phyloP scores from a whole-genome alignment of 2,329 filamentous ascomycete species.

The Aspergillus intermedius region DNA sequence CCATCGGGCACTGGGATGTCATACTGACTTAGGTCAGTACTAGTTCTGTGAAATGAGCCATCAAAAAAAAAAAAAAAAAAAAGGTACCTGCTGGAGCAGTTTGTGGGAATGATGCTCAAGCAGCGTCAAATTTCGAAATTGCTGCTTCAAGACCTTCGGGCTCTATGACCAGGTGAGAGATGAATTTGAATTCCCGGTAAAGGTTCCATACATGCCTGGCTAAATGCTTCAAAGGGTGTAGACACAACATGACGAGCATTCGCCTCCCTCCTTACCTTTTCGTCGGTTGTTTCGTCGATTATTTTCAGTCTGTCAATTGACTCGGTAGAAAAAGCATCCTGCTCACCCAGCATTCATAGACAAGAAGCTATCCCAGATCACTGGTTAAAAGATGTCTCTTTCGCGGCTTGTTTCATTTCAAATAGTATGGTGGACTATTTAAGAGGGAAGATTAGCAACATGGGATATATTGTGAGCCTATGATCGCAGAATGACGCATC shows the following conservation, averaged over 20 bases:
- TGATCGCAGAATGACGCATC: too few relatives aligned
- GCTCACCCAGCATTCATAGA: background rate
- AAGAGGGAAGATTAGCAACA: too few relatives aligned
- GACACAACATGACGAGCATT: background rate
- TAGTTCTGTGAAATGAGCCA: background rate
- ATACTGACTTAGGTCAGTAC: conserved; percentile 12
- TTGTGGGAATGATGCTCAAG: conserved; percentile 21
- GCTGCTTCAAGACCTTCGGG: conserved; percentile 6
- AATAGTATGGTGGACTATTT: too few relatives aligned
- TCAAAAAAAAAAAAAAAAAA: background rate
- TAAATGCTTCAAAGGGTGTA: background rate
- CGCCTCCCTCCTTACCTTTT: background rate
- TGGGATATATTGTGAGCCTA: too few relatives aligned
- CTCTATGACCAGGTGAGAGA: conserved; percentile 4
- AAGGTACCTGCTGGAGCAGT: conserved; percentile 16
- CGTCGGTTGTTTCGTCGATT: background rate
- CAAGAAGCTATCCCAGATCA: background rate
- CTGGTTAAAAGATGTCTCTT: background rate
- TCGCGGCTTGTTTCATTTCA: too few relatives aligned
- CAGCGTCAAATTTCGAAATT: conserved; percentile 15
- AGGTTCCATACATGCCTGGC: background rate
- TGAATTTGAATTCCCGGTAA: background rate
- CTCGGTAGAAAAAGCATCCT: background rate
- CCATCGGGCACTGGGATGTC: conserved; percentile 22
- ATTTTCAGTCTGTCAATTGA: background rate